Evolutionary conservation across 164 flowering plant species (phyloP), one percentile per base, ranked within the genome.

Genomic region (Chloranthus sessilifolius): DNA sequence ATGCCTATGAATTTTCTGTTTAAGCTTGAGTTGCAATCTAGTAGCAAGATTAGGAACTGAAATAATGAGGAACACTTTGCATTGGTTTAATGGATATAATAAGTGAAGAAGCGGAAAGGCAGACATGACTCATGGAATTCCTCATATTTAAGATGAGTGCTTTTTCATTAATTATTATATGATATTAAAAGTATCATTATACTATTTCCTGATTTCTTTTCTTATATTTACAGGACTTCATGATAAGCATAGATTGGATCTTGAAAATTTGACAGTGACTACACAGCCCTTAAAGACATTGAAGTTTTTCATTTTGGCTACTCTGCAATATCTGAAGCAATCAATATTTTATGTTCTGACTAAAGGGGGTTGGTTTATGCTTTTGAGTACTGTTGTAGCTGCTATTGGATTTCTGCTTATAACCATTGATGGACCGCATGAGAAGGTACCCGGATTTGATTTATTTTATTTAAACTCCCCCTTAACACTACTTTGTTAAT

Each of bases 391-490:
- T 24, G 22, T 74, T 35, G n/a, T 58, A 31, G 62, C 27, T 8
- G 67, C 68, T 24, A 4, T 55, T 43, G 81, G 67, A 12, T 17
- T 74, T 56, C 56, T 78, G 45, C 71, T 88, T 38, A 26, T 80
- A 44, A 71, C 76, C 20, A 45, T 77, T 60, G 90, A 77, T 64
- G 86, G 90, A 35, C 83, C 84, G 55, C 88, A 85, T 71, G 95
- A 73, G 62, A 81, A 88, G 95, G 98, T 90, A 76, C 15, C 21
- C 19, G 19, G 21, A 22, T 19, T 4, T 33, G 20, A 34, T 28
- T 24, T 16, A 11, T 5, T 22, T 51, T 11, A 51, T 35, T 12
- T 8, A 16, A 23, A 35, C 27, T 21, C 1, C 22, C 34, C 40
- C 36, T 15, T 17, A 8, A n/a, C 27, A n/a, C 9, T 27, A 5